Evolutionary conservation across 306 rosid species (phyloP), one percentile per base, ranked within the genome.

Genomic region (Lathyrus sativus): DNA sequence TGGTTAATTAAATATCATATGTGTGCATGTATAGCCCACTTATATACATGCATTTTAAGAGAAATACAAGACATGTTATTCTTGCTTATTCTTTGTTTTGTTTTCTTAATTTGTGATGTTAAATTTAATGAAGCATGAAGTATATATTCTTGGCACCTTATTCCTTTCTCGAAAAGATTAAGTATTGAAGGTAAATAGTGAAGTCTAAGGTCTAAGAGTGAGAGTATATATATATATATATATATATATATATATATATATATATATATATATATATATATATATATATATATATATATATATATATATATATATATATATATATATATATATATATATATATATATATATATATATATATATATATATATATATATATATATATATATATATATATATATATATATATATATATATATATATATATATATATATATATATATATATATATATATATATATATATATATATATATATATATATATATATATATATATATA

Each of bases 61-160:
- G 33, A 56, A 38, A 68, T 28, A 69, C 51, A 68, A 6, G 60
- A 41, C 51, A 74, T 41, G 62, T 63, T 70, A 74, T 79, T 79
- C 76, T 54, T 33, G 12, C 8, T 9, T 41, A 48, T 46, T 77
- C 45, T 56, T 65, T 57, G 19, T 56, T 71, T 48, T 31, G 68
- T 65, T 57, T 64, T 48, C 72, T 65, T 28, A 55, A 38, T 56
- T 64, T 56, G 43, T 12, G 33, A 67, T 64, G 19, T 38, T 31
- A 42, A 60, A 42, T 50, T 11, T 61, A 61, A 62, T 68, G 62
- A 67, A 43, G 74, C 58, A 68, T 68, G 62, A 73, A 51, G 78
- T 50, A 66, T 78, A 50, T 72, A 66, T 66, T 78, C 66, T 66
- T 66, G 49, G 50, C 71, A 72, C 58, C 65, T 55, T 76, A 45